Base-by-base conservation (phyloP, 768 basidiomycete species). In the Rhodotorula babjevae region DNA sequence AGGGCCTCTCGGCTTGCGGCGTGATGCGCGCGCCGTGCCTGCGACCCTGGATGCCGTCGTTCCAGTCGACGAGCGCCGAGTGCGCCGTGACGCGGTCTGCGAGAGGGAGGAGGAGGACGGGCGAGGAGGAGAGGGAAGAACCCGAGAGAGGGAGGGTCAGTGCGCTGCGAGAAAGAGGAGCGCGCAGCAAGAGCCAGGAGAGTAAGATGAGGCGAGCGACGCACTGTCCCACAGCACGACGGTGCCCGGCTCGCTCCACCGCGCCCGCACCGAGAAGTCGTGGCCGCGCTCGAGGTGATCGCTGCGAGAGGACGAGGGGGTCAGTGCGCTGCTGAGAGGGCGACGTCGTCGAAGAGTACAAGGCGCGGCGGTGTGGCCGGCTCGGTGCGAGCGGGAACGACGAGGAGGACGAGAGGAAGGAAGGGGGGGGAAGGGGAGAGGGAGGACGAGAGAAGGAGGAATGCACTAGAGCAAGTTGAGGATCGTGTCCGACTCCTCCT, bases 171-270 rank as follows among this genome's bases (percentile, higher is more conserved):
- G 46, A 21, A 12, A 9, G 19, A 8, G 2, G 42, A 46, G 27
- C 9, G 25, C 3, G 44, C 18, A 21, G 27, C 46, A 31, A 9
- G 36, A 36, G 9, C n/a, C 4, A 36, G 36, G 36, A 9, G 36
- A 36, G 5, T 5, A 9, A 36, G 36, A 36, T n/a, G 36, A 3
- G 5, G 46, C 8, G 19, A n/a, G 60, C 1, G 29, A 61, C 61
- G 42, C 29, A 40, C 67, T 92, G 81, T 92, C 91, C 91, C 91
- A 92, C 19, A 92, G 78, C 21, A 90, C 90, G 57, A 93, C 86
- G 14, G 90, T 90, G 75, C 87, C 83, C 2, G 89, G 89, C 61
- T 84, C 79, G 25, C 70, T 65, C 91, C 90, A 93, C 77, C 87
- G 87, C 40, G 90, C 84, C 50, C 92, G 86, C 27, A 87, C 87